Conservation (phyloP, 345 rosid species). For the Cardamine chenopodiifolia region DNA sequence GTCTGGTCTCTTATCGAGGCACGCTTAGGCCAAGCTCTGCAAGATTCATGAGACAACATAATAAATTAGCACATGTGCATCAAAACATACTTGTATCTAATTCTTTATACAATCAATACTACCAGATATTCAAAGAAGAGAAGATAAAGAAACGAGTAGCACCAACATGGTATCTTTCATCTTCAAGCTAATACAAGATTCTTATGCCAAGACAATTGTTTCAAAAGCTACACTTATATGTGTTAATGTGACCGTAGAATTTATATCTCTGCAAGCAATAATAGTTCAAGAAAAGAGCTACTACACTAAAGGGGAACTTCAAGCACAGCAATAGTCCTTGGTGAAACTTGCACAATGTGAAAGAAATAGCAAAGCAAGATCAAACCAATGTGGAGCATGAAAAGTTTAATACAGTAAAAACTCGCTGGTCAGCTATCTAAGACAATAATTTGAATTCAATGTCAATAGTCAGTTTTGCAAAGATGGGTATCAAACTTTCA, state of each 20-base stretch:
- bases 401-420: background rate
- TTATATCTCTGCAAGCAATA: background rate
- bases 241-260: background rate
- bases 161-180: background rate
- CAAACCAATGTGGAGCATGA: slow-evolving; percentile 9
- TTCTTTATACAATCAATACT: background rate
- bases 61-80: slow-evolving; percentile 15
- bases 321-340: background rate
- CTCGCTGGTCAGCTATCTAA: background rate
- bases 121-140: background rate
- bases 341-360: slow-evolving; percentile 2
- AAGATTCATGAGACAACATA: slow-evolving; percentile 15
- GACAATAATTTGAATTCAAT: background rate
- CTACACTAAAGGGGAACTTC: background rate
- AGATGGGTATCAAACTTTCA: background rate
- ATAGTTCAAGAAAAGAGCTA: background rate
- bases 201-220: background rate
- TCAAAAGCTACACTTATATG: background rate
- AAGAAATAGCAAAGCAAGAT: background rate
- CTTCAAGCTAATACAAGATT: slow-evolving; percentile 7
- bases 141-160: background rate
- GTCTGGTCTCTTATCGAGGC: slow-evolving; percentile 60
- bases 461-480: background rate
- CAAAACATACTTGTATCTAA: slow-evolving; percentile 3
- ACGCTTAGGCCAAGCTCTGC: slow-evolving; percentile 81